Percentiles rank a stretch among this genome's conserved stretches.
phyloP scores from a whole-genome alignment of 768 basidiomycete genomes.

The Amanita rimosa region DNA sequence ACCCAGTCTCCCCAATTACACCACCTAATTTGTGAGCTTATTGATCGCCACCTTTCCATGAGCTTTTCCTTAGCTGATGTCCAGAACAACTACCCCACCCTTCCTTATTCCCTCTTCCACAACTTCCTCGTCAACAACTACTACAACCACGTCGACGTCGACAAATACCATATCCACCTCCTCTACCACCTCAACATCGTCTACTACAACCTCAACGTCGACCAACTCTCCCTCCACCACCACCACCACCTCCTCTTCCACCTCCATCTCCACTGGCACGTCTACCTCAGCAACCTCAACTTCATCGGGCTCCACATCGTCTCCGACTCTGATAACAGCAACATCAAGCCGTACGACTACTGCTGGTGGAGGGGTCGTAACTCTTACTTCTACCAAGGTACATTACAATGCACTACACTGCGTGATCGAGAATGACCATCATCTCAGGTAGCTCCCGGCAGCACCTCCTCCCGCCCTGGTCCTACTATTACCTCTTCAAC shows the following conservation, averaged over 20 bases:
- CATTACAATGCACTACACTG: not conserved
- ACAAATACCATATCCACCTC: constrained; percentile 3
- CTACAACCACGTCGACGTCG: not conserved
- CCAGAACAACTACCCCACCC: not conserved
- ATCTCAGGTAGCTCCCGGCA: constrained; percentile 6
- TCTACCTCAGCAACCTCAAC: constrained; percentile 6
- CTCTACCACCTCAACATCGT: constrained; percentile 4
- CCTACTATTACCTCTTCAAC: not conserved
- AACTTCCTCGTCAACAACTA: constrained; percentile 2
- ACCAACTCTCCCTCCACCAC: constrained; percentile 6
- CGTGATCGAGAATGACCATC: not conserved
- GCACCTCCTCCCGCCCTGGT: not conserved
- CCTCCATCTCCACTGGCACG: not conserved
- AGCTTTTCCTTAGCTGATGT: not conserved
- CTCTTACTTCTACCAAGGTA: constrained; percentile 11
- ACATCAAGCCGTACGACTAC: constrained; percentile 21
- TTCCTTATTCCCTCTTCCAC: constrained; percentile 2
- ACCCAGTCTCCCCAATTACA: not conserved
- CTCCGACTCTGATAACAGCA: not conserved
- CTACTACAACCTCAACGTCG: constrained; percentile 5
- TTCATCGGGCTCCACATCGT: not conserved
- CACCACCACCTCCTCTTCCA: constrained; percentile 4
- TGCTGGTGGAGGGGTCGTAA: constrained; percentile 8
- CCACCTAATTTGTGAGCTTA: not conserved
- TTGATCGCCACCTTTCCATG: not conserved